Base-by-base conservation (phyloP, 768 basidiomycete species). In the Lactarius vividus region DNA sequence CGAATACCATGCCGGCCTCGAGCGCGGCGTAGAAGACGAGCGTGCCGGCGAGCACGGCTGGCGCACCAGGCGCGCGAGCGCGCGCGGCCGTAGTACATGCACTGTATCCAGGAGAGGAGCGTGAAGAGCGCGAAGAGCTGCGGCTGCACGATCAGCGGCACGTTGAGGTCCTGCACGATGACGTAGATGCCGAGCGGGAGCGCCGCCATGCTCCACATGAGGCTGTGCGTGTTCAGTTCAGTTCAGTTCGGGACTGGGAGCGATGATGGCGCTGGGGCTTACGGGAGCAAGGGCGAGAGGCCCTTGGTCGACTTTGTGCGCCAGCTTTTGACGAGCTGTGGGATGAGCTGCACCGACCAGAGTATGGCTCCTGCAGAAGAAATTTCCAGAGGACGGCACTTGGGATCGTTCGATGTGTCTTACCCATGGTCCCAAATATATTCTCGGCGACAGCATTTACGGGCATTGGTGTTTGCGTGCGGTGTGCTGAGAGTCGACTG, bases 291-390 rank as follows among this genome's bases (percentile, higher is more conserved):
- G 16, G 79, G 82, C 1, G 89, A 91, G 11, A 93, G 78, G 0
- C 92, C 91, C 31, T 83, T 79, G 0, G 88, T 89, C 28, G 83
- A 84, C 71, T 91, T 88, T 23, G 79, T 78, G 40, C 84, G 79
- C 78, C 84, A 88, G 68, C 83, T 88, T 75, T 93, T 91, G 84
- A 85, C 83, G 28, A 90, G 79, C 69, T 91, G 89, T 7, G 89
- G 90, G 37, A 91, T 73, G 16, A 91, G 72, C 69, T 89, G 88
- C 16, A 81, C 77, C 4, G 83, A 84, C 89, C 88, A 89, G 66
- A 83, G 84, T 13, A 88, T 74, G 0, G 88, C 84, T 2, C 88
- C 88, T 88, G 58, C 15, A n/a, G 35, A 5, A 35, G 7, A 72
- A 67, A 15, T 15, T 39, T 33, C 33, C 4, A 15, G 37, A 39